These are phyloP conservation scores for Kodamaea alishanica DNA, from an alignment of 1,139 yeast species.

Conservation along the genomic window DNA sequence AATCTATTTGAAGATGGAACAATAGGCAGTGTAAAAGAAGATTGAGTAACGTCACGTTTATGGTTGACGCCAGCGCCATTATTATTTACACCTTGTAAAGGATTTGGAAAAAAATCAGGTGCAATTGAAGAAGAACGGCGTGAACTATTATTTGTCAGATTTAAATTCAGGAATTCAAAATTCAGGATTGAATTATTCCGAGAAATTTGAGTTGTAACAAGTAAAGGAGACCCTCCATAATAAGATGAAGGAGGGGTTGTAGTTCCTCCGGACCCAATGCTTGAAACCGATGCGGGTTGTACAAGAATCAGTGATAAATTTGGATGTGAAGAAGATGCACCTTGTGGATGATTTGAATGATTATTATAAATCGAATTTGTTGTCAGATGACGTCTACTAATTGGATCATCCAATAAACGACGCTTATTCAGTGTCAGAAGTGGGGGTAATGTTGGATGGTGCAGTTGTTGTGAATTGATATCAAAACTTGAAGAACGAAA, in stretches of 20 bases:
- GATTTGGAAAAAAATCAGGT: constrained; percentile 42
- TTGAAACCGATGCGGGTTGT: background rate
- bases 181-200: constrained; percentile 38
- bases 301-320: constrained; percentile 10
- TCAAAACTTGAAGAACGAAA: constrained; percentile 36
- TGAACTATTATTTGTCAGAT: constrained; percentile 26
- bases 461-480: constrained; percentile 12
- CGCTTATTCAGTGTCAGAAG: constrained; percentile 14
- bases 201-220: constrained; percentile 27
- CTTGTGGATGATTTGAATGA: constrained; percentile 4
- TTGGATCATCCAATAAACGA: constrained; percentile 17
- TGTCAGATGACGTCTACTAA: constrained; percentile 15
- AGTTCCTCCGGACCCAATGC: constrained; percentile 16
- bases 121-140: constrained; percentile 37
- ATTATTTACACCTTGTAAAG: constrained; percentile 12
- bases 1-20: constrained; percentile 28
- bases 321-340: constrained; percentile 13
- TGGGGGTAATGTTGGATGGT: constrained; percentile 12
- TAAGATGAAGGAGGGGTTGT: constrained; percentile 23
- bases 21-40: constrained; percentile 31
- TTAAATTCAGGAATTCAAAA: constrained; percentile 29
- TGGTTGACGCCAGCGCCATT: constrained; percentile 8
- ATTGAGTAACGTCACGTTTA: constrained; percentile 31
- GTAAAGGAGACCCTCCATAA: constrained; percentile 27
- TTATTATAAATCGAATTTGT: constrained; percentile 11